Conservation (phyloP, 768 basidiomycete species). For the Leccinellum luteum region DNA sequence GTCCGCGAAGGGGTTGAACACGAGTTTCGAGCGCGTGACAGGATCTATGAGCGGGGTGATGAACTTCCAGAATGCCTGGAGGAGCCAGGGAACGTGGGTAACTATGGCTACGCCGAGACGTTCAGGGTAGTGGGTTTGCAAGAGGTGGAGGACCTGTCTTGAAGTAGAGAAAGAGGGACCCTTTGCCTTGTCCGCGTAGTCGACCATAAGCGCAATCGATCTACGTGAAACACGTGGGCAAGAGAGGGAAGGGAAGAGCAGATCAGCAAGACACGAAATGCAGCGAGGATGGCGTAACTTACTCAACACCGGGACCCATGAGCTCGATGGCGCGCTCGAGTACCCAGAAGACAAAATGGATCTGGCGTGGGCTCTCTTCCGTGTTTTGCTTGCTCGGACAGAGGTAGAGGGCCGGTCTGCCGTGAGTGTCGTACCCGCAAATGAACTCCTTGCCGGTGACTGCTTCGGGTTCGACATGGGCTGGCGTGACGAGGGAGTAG, state of each 20-base stretch:
- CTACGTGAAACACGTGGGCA: slow-evolving; percentile 34
- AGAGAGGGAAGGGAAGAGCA: neutral
- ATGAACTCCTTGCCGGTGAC: slow-evolving; percentile 80
- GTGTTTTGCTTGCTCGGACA: slow-evolving; percentile 76
- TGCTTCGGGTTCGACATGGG: slow-evolving; percentile 72
- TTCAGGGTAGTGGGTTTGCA: slow-evolving; percentile 86
- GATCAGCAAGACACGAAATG: neutral
- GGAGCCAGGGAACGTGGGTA: slow-evolving; percentile 76
- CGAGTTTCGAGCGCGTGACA: slow-evolving; percentile 69
- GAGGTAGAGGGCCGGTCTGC: slow-evolving; percentile 72
- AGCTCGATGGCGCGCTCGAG: slow-evolving; percentile 75
- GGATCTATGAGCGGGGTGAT: slow-evolving; percentile 84
- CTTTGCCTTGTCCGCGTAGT: slow-evolving; percentile 74
- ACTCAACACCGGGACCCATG: slow-evolving; percentile 86
- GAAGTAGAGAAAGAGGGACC: slow-evolving; percentile 42
- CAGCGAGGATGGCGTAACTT: slow-evolving; percentile 19
- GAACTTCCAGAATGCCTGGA: slow-evolving; percentile 73
- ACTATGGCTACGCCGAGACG: slow-evolving; percentile 74
- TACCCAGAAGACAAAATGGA: slow-evolving; percentile 74
- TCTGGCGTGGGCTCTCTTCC: slow-evolving; percentile 62
- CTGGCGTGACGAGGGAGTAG: slow-evolving; percentile 57
- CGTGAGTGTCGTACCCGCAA: slow-evolving; percentile 71
- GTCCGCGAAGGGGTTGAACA: slow-evolving; percentile 59
- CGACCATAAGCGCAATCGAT: slow-evolving; percentile 67
- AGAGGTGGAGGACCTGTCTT: slow-evolving; percentile 51